Base-by-base conservation (phyloP, 2,329 filamentous ascomycete species). In the Aspergillus fructus region DNA sequence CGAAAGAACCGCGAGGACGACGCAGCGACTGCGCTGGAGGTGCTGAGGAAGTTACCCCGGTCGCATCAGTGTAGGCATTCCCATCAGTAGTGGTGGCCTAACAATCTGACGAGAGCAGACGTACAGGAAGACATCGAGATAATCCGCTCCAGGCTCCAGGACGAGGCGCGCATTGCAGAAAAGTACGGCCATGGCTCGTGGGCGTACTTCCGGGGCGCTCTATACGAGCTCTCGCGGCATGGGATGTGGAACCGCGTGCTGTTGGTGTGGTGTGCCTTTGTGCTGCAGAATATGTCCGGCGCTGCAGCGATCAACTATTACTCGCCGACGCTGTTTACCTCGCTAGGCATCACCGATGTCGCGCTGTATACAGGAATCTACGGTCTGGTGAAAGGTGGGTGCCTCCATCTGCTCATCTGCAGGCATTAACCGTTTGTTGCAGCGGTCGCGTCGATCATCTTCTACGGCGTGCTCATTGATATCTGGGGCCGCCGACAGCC, bases 241-340 rank as follows among this genome's bases (percentile, higher is more conserved):
- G 75, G 75, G 33, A 76, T 77, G 70, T 67, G 75, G 11, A 77
- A 77, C 43, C 72, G 75, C 23, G 72, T 76, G 56, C 55, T 70
- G 3, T 65, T 76, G 1, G 74, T 76, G 21, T 75, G 76, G 58
- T 59, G 75, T 40, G 72, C 76, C 66, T 76, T 77, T 41, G 37
- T 51, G 3, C 52, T 59, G 37, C 54, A 62, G 21, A 60, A 59
- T 17, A 55, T 59, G 53, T 59, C 62, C 15, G 62, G 62, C 12
- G 60, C 59, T 34, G 48, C 57, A 23, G 59, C 61, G 3, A 64
- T 64, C 49, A 64, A 63, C 27, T 64, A 63, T 17, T 63, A 64
- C 46, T 56, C 62, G 1, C 63, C 63, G 4, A 65, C 62, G 1
- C 41, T 66, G 2, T 66, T 66, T 46, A 30, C 19, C 2, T 64